Evolutionary conservation across 805 yeast species (phyloP), one percentile per base, ranked within the genome.

Genomic region (Hermanozyma aechmeae): DNA sequence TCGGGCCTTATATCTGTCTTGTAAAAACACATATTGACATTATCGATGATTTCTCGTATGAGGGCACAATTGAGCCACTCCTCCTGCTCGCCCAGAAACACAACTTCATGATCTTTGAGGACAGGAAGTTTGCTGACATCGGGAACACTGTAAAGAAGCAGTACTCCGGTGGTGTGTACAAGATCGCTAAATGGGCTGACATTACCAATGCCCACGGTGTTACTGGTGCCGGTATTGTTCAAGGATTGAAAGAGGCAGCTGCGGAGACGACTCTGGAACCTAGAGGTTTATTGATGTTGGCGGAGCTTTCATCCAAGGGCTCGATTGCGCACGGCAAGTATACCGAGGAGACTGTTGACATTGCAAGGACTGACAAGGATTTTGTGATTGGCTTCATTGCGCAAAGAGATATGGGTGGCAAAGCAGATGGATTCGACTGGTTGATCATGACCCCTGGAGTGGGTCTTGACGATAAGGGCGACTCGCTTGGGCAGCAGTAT

Each of bases 371-470:
- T 16, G 95, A 89, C 58, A 78, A 73, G 46, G 86, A 79, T 35
- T 92, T 92, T 59, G 95, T 85, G 17, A 79, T 92, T 58, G 99
- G 99, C 0, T 92, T 89, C 54, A 92, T 92, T 58, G 96, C 98
- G 1, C 96, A 86, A 53, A 71, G 73, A 48, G 77, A 78, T 34
- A 82, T 87, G 83, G 86, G 86, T 16, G 87, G 86, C 11, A 67
- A 70, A 25, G 78, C 71, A 3, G 92, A 78, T 45, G 92, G 89
- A 1, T 87, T 81, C 46, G 98, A 92, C 58, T 92, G 96, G 96
- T 58, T 92, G 23, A 74, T 87, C 34, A 79, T 92, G 92, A 89
- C 98, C 1, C 99, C 99, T 0, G 99, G 99, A 37, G 98, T 92
- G 23, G 97, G 97, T 3, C 68, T 92, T 29, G 98, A 89, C 50